Evolutionary conservation across 2,329 filamentous ascomycete species (phyloP).

Genomic region (Colletotrichum eleusines): DNA sequence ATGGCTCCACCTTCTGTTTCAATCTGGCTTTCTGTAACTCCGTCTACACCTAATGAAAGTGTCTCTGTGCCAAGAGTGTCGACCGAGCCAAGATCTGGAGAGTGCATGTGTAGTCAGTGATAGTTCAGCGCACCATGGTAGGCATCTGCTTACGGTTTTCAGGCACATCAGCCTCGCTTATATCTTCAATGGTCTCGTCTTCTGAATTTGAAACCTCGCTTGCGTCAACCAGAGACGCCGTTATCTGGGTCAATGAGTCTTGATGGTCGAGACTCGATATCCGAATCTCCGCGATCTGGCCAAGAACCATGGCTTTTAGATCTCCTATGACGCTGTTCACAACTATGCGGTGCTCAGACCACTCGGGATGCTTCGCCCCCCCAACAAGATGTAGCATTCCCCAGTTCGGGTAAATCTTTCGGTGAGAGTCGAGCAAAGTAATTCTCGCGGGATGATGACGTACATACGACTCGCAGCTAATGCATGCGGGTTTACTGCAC

Average conservation of each 20-base stretch:
- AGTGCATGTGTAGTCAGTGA: neutral
- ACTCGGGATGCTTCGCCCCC: neutral
- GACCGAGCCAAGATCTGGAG: neutral
- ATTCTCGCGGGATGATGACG: conserved; percentile 52
- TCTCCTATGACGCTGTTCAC: conserved; percentile 21
- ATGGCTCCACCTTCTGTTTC: too few relatives aligned
- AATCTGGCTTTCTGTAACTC: too few relatives aligned
- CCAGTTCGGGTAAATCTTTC: conserved; percentile 58
- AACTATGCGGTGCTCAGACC: neutral
- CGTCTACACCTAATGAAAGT: neutral
- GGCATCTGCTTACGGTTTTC: neutral
- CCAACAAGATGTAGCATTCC: conserved; percentile 38
- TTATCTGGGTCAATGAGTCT: conserved; percentile 15
- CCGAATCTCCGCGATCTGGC: neutral
- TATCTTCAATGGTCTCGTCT: neutral
- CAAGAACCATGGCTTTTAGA: neutral
- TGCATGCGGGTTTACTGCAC: conserved; percentile 65
- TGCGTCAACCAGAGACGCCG: neutral
- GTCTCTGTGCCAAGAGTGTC: neutral
- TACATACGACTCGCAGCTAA: conserved; percentile 62
- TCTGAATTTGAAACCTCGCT: neutral
- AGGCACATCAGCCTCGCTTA: neutral
- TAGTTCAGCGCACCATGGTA: neutral
- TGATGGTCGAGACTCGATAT: neutral
- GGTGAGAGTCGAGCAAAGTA: conserved; percentile 52